Base-by-base conservation (phyloP, 2,329 filamentous ascomycete species). In the Diaporthe destruens region DNA sequence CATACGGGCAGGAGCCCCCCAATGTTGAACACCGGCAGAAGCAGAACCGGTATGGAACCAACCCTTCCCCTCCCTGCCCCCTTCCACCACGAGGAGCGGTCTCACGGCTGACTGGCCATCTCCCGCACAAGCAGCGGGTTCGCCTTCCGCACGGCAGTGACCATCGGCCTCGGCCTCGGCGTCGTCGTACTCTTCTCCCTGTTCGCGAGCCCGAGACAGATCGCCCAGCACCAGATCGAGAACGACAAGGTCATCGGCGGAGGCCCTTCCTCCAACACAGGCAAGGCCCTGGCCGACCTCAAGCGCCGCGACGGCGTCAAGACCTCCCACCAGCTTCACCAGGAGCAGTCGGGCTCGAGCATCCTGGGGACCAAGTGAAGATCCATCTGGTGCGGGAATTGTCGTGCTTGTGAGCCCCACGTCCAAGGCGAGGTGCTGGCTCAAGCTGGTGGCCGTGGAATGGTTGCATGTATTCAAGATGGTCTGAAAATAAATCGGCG, bases 231-330 rank as follows among this genome's bases (percentile, higher is more conserved):
- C 32, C 71, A 71, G 67, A 71, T 71, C 57, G 71, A 72, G 2
- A 72, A 72, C 51, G 71, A 71, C 34, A 71, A 61, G 14, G 67
- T 71, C 8, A 59, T 72, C 18, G 71, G 71, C 18, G 71, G 49
- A 9, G 44, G 44, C 1, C 67, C 71, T 2, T 57, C 55, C 0
- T 71, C 71, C 8, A 72, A 72, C 23, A 71, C 67, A 6, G 71
- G 71, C 36, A 54, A 55, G 29, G 53, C 71, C 5, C 39, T 71
- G 42, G 71, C 71, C 16, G 56, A 51, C 39, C 39, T 53, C n/a
- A 71, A 72, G 57, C 66, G 57, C 29, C 53, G 61, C 16, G 57
- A 72, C 39, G 67, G 71, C 8, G 42, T 51, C 39, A 70, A 72
- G 56, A 57, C 71, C 6, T 57, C 67, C 14, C 71, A 72, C 57